These are phyloP conservation scores for Gastrolobium bilobum DNA, from an alignment of 306 rosid species.

Conservation along the genomic window DNA sequence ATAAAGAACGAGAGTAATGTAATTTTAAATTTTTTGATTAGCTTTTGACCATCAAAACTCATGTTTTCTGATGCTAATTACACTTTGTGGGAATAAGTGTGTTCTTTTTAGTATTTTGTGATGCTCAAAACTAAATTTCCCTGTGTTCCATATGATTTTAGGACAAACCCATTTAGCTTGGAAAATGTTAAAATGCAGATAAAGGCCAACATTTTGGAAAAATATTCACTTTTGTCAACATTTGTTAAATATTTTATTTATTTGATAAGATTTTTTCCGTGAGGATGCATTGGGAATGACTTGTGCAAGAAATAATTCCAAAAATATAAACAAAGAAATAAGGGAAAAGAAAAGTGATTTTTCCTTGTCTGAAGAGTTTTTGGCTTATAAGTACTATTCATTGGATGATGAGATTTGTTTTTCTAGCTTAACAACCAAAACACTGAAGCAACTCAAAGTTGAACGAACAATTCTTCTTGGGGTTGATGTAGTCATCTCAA, in stretches of 20 bases:
- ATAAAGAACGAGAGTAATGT: background rate
- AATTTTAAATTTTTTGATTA: background rate
- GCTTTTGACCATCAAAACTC: background rate
- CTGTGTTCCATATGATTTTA: slow-evolving; percentile 7
- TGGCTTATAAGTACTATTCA: background rate
- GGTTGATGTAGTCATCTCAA: background rate
- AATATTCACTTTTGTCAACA: background rate
- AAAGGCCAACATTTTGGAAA: background rate
- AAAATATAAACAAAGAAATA: background rate
- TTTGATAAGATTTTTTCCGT: background rate
- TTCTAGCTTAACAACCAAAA: slow-evolving; percentile 3
- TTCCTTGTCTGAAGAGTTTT: background rate
- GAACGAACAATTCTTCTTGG: background rate
- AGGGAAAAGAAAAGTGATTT: background rate
- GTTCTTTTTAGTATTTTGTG: background rate
- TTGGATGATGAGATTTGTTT: background rate
- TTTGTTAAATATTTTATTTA: background rate
- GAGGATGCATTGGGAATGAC: slow-evolving; percentile 27
- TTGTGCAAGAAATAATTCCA: background rate
- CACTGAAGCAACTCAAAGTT: background rate
- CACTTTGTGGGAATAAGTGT: background rate
- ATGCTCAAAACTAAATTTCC: background rate
- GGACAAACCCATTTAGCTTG: background rate
- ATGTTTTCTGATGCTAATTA: slow-evolving; percentile 1
- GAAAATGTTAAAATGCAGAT: background rate